Percentiles rank a stretch among this genome's conserved stretches.
Evolutionary conservation across 2,329 filamentous ascomycete genomes (phyloP).

Genomic region (Aureobasidium sp.): DNA sequence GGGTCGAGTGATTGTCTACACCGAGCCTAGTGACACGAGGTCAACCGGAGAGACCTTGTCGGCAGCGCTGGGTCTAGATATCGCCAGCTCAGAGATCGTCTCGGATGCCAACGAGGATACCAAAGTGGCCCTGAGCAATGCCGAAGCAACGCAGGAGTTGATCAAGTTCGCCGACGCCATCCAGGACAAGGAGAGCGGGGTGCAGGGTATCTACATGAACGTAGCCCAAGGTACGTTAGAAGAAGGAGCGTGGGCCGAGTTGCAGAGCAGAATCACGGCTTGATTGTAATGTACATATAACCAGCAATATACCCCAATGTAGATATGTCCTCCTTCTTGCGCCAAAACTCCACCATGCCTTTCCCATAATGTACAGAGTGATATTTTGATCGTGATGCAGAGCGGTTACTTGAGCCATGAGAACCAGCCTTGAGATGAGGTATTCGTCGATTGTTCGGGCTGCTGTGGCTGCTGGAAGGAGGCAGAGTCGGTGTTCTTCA

Average conservation of each 20-base stretch:
- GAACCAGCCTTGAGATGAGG: constrained; percentile 11
- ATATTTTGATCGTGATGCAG: not conserved
- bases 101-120: constrained; percentile 81
- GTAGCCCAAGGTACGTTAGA: constrained; percentile 30
- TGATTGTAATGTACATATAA: constrained; percentile 14
- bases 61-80: constrained; percentile 53
- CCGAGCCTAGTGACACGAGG: constrained; percentile 56
- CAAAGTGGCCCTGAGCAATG: constrained; percentile 52
- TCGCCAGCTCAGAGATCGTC: constrained; percentile 70
- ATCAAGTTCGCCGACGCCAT: constrained; percentile 50
- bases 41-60: constrained; percentile 56
- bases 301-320: constrained; percentile 16
- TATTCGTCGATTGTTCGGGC: not conserved
- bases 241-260: constrained; percentile 30
- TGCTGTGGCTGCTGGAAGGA: not conserved
- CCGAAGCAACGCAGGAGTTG: constrained; percentile 48
- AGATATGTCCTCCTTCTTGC: not conserved
- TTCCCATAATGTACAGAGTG: constrained; percentile 1
- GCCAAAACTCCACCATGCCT: not conserved
- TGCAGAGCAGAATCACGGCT: constrained; percentile 27
- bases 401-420: constrained; percentile 12
- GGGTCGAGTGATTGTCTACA: constrained; percentile 63
- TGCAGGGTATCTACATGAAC: constrained; percentile 76
- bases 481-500: not conserved
- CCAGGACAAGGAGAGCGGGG: constrained; percentile 56